These are phyloP conservation scores for Curvularia lunata DNA, from an alignment of 2,329 filamentous ascomycete genomes.

Conservation along the genomic window DNA sequence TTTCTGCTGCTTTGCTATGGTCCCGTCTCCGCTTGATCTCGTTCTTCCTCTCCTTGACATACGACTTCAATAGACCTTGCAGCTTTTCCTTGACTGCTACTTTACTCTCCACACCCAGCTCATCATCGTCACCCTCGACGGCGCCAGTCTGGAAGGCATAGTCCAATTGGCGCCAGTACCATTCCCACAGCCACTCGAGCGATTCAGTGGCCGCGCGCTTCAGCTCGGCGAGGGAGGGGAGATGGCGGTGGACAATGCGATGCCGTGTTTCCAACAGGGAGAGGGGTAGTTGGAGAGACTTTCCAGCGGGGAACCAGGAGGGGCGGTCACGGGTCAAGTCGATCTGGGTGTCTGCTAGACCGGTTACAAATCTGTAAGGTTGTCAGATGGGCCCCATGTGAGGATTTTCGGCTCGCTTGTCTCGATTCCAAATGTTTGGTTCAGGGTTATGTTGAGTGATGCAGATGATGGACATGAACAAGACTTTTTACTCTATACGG, in stretches of 20 bases:
- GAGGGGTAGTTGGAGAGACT: constrained; percentile 55
- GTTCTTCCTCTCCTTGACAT: constrained; percentile 38
- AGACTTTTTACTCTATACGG: neutral
- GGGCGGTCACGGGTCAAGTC: constrained; percentile 40
- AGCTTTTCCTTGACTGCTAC: constrained; percentile 29
- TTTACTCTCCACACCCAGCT: constrained; percentile 12
- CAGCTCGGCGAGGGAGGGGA: constrained; percentile 77
- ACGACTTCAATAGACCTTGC: constrained; percentile 42
- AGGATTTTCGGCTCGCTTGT: neutral
- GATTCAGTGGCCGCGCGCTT: constrained; percentile 72
- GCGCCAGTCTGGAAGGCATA: constrained; percentile 25
- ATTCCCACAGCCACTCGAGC: constrained; percentile 84
- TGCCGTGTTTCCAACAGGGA: constrained; percentile 88
- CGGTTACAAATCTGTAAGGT: constrained; percentile 73
- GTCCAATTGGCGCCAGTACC: constrained; percentile 74
- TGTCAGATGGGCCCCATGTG: neutral
- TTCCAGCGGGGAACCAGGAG: constrained; percentile 32
- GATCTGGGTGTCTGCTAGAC: constrained; percentile 70
- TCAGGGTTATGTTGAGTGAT: neutral
- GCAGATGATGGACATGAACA: neutral
- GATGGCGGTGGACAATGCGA: constrained; percentile 86
- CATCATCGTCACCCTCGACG: neutral
- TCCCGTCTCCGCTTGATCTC: constrained; percentile 37
- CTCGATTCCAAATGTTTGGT: neutral
- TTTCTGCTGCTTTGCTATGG: constrained; percentile 24